Conservation (phyloP, 441 rosid species). For the Gossypium laxum region DNA sequence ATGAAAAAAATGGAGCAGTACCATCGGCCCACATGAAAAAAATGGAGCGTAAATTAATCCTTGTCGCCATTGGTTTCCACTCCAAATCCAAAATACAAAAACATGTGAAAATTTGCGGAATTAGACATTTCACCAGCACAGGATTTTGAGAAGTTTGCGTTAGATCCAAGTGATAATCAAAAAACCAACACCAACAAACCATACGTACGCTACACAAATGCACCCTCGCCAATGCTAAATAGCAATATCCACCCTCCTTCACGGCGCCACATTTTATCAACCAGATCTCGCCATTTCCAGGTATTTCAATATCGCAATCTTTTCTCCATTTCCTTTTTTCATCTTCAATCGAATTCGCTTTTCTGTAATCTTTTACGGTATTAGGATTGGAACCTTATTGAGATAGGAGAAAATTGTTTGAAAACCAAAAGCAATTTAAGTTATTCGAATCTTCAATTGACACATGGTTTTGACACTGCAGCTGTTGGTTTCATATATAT, state of each 20-base stretch:
- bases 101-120: background rate
- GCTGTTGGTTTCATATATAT: background rate
- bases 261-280: background rate
- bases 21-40: background rate
- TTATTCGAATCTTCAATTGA: background rate
- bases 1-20: background rate
- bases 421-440: background rate
- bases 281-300: conserved; percentile 11
- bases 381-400: background rate
- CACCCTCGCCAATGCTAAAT: background rate
- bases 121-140: conserved; percentile 4
- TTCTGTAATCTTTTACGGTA: background rate
- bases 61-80: background rate
- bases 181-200: too few relatives aligned
- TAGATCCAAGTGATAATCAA: conserved; percentile 16
- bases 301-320: background rate
- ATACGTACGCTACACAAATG: background rate
- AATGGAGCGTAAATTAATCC: background rate
- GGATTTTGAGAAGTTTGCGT: conserved; percentile 17
- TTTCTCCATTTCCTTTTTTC: background rate
- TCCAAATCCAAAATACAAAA: background rate
- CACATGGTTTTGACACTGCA: background rate
- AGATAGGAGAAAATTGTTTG: background rate
- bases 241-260: background rate
- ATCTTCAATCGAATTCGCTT: background rate